Evolutionary conservation across 441 rosid species (phyloP), one percentile per base, ranked within the genome.

Genomic region (Francoa sonchifolia): DNA sequence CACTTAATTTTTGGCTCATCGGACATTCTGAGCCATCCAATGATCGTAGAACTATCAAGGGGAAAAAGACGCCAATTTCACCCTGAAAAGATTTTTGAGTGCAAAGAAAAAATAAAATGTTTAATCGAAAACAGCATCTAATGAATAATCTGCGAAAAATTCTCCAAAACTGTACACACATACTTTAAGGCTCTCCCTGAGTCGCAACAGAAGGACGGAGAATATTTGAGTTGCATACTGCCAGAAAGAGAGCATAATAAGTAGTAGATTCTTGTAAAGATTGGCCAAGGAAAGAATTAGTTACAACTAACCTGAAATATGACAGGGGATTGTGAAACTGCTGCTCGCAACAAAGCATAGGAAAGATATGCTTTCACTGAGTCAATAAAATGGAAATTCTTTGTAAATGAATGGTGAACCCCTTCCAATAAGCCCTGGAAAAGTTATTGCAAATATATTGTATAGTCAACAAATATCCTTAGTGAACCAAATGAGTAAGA

Each of bases 191-290:
- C 99, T 84, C 63, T 82, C 99, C 64, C 97, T 68, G 67, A 87
- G 82, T 37, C 90, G 82, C 66, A 76, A 66, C 59, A 93, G 58
- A 71, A 88, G 97, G 54, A 93, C 87, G 5, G 81, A 76, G 76
- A 87, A 93, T 52, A 93, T 82, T 66, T 94, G 94, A 68, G 89
- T 72, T 56, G 97, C 97, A 62, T 88, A 82, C 99, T 93, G 97
- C 69, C 63, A 68, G 31, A 41, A 45, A 61, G 39, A 42, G 49
- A 63, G 44, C 37, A 56, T 22, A 49, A 57, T 60, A 43, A 66
- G 50, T 60, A 34, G 44, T 30, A 44, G 45, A 52, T 33, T 5
- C 51, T 54, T 37, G n/a, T n/a, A n/a, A n/a, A n/a, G n/a, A n/a
- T n/a, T n/a, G n/a, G n/a, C n/a, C n/a, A 10, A 47, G 30, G 7